Percentiles rank a stretch among this genome's conserved stretches.
These are phyloP conservation scores for Aspergillus mulundensis DNA, from an alignment of 495 filamentous ascomycete genomes.

Conservation along the genomic window DNA sequence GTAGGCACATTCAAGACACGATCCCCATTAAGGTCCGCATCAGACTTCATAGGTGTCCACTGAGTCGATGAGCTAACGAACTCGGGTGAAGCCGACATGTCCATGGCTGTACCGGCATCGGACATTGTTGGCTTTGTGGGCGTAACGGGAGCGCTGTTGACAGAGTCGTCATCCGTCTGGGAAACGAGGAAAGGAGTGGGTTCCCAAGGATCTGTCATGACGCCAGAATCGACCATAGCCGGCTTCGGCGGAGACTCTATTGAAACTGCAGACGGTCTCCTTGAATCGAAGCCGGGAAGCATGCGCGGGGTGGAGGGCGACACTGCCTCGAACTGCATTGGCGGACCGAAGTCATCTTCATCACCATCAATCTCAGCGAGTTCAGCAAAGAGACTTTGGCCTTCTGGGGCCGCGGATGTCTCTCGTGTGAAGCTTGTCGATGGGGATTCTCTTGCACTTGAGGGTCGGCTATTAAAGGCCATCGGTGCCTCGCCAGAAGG, in stretches of 20 bases:
- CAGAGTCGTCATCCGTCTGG: conserved; percentile 4
- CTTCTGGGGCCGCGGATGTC: conserved; percentile 48
- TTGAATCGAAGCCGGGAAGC: conserved; percentile 32
- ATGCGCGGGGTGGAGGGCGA: conserved; percentile 53
- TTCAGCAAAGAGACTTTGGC: conserved; percentile 87
- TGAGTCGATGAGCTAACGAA: conserved; percentile 36
- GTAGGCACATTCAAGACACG: conserved; percentile 32
- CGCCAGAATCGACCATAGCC: conserved; percentile 71
- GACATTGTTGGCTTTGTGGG: conserved; percentile 16
- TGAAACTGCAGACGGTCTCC: conserved; percentile 33
- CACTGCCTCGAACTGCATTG: conserved; percentile 29
- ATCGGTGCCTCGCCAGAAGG: conserved; percentile 62
- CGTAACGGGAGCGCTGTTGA: conserved; percentile 17
- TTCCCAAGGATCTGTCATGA: conserved; percentile 81
- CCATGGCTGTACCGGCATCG: conserved; percentile 19
- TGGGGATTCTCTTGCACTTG: conserved; percentile 50
- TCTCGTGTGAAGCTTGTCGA: conserved; percentile 37
- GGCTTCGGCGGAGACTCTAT: conserved; percentile 29
- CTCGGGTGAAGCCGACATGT: conserved; percentile 17
- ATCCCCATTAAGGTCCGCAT: conserved; percentile 21
- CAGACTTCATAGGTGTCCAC: conserved; percentile 32
- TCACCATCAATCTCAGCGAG: conserved; percentile 73
- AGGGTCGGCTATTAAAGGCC: conserved; percentile 43
- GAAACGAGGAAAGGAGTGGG: conserved; percentile 11
- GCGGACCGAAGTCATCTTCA: conserved; percentile 47